Base-by-base conservation (phyloP, 805 yeast species). In the Cyberlindnera euphorbiiphila region DNA sequence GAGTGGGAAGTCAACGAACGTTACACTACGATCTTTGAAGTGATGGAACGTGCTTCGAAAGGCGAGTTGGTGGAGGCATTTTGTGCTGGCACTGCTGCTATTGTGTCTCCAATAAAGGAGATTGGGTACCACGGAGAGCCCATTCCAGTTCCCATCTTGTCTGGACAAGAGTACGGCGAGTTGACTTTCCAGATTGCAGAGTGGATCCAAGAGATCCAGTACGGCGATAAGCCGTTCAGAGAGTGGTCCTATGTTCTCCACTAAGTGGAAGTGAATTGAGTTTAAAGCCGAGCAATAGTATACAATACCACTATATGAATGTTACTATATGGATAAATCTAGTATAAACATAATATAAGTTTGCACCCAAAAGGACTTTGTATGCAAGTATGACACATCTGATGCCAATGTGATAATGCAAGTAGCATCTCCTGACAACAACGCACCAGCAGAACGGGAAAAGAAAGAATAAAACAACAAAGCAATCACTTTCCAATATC, bases 71-170 rank as follows among this genome's bases (percentile, higher is more conserved):
- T 89, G 7, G 98, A 93, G 71, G 95, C 96, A 14, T 91, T 91
- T 56, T 98, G 98, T 52, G 70, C 96, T 14, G 98, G 98, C 56
- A 91, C 98, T 41, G 98, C 98, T 44, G 98, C 97, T 27, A 79
- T 91, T 57, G 98, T 93, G 29, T 79, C 95, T 25, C 98, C 98
- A 50, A 87, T 91, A 58, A 79, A 83, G 63, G 84, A 74, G 54
- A 86, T 91, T 57, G 89, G 88, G 42, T 91, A 79, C 78, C 69
- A 74, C 42, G 93, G 81, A 34, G 62, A 78, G 54, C 74, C 72
- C 42, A 86, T 91, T 50, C 47, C 65, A 4, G 89, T 91, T 34
- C 98, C 98, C 43, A 64, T 86, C 47, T 76, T 79, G 42, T 78
- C 74, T 39, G 95, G 95, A 43, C 78, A 83, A 60, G 82, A 87